Percentiles rank a stretch among this genome's conserved stretches.
These are phyloP conservation scores for Aegilops umbellulata DNA, from an alignment of 176 grass and related monocot species.

Conservation along the genomic window DNA sequence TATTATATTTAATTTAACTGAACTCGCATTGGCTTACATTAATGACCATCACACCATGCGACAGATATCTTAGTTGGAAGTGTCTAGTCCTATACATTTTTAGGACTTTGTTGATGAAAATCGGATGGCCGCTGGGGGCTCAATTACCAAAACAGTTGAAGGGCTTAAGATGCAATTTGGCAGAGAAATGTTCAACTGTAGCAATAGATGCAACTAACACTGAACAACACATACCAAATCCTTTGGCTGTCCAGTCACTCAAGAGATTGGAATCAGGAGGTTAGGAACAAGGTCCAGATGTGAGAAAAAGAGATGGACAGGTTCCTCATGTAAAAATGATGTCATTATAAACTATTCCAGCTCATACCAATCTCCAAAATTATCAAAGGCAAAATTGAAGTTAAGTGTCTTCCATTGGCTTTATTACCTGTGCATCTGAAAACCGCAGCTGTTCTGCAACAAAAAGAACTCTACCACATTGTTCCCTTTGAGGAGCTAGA, in stretches of 20 bases:
- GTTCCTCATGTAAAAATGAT: conserved; percentile 1
- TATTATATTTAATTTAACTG: not conserved
- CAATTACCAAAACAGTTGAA: not conserved
- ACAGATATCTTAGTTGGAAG: not conserved
- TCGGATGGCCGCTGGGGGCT: not conserved
- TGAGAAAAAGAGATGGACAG: not conserved
- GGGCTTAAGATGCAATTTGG: not conserved
- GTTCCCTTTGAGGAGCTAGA: conserved; percentile 24
- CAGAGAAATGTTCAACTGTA: not conserved
- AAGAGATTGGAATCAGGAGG: not conserved
- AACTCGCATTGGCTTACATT: not conserved
- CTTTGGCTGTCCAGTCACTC: not conserved
- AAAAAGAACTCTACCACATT: conserved; percentile 46
- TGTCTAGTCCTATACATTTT: not conserved
- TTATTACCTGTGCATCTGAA: conserved; percentile 90
- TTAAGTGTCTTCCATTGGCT: not conserved
- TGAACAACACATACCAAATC: not conserved
- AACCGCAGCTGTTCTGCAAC: conserved; percentile 73
- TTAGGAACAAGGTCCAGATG: not conserved
- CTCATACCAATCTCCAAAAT: not conserved
- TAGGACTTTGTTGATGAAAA: not conserved
- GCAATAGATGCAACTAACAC: not conserved
- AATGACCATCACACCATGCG: not conserved
- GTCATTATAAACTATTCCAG: not conserved
- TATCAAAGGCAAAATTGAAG: not conserved